A percentile compares a stretch with the other conserved stretches of the same genome.
phyloP scores from a whole-genome alignment of 2,329 filamentous ascomycete species.

The Botrytis aclada region DNA sequence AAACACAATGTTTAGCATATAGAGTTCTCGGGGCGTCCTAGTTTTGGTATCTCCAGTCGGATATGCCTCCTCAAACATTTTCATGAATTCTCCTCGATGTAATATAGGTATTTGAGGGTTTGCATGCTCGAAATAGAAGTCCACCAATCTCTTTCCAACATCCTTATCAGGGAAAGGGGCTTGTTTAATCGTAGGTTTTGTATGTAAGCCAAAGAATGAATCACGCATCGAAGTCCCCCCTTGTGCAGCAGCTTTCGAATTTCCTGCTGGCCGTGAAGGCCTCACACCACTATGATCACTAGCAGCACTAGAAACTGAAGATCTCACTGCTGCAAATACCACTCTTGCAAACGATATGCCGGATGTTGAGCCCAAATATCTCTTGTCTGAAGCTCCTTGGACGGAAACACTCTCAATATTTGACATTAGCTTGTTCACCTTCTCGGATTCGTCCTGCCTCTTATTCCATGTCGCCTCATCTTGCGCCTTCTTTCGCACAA shows the following conservation, averaged over 20 bases:
- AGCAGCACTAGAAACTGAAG: conserved; percentile 58
- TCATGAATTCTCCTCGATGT: conserved; percentile 85
- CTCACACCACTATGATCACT: conserved; percentile 63
- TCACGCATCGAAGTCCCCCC: conserved; percentile 82
- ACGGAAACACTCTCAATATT: conserved; percentile 75
- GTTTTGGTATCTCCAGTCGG: conserved; percentile 58
- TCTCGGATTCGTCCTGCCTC: conserved; percentile 56
- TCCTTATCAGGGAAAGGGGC: conserved; percentile 79
- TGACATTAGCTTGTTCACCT: conserved; percentile 63
- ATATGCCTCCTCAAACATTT: conserved; percentile 81
- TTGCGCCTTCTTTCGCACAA: conserved; percentile 27
- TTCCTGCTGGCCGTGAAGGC: conserved; percentile 53
- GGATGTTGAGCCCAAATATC: conserved; percentile 79
- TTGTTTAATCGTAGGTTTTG: conserved; percentile 80
- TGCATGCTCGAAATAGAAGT: conserved; percentile 91
- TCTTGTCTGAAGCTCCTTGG: conserved; percentile 72
- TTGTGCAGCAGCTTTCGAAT: conserved; percentile 39
- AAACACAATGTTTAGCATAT: conserved; percentile 95
- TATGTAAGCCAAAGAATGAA: conserved; percentile 95
- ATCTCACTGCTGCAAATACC: conserved; percentile 89
- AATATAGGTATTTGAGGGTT: conserved; percentile 95
- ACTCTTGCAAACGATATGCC: conserved; percentile 93
- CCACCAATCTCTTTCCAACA: conserved; percentile 68
- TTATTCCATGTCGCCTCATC: conserved; percentile 37
- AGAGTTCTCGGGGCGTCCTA: conserved; percentile 77